These are phyloP conservation scores for Eucalyptus caleyi DNA, from an alignment of 345 rosid species.

Conservation along the genomic window DNA sequence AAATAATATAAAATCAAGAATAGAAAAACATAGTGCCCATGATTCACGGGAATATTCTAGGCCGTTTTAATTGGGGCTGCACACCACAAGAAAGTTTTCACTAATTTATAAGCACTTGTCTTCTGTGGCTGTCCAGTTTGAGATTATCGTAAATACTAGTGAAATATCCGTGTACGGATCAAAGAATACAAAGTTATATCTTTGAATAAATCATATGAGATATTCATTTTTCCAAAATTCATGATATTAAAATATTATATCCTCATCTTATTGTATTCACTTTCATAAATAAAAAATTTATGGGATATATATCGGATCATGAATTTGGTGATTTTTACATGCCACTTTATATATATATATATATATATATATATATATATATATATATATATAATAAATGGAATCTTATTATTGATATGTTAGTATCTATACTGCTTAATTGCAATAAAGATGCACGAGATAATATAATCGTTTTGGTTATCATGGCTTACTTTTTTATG, in stretches of 20 bases:
- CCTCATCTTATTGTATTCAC: neutral
- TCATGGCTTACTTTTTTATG: neutral
- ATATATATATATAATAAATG: neutral
- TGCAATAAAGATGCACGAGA: no score
- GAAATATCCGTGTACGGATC: neutral
- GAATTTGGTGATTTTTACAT: neutral
- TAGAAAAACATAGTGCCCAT: neutral
- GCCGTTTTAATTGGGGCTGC: neutral
- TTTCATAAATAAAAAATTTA: neutral
- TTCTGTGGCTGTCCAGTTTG: no score
- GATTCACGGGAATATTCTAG: neutral
- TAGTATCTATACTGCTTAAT: no score
- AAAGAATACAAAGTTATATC: neutral
- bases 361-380: neutral
- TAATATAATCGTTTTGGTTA: neutral
- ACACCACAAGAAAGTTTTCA: no score
- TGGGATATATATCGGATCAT: neutral
- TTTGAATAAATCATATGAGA: neutral
- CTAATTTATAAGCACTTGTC: no score
- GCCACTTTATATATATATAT: neutral
- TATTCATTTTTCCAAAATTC: neutral
- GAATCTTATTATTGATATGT: no score
- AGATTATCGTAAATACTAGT: no score
- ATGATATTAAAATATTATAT: neutral
- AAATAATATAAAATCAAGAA: neutral